phyloP scores from a whole-genome alignment of 2,329 filamentous ascomycete species.

The Uncinocarpus reesii region DNA sequence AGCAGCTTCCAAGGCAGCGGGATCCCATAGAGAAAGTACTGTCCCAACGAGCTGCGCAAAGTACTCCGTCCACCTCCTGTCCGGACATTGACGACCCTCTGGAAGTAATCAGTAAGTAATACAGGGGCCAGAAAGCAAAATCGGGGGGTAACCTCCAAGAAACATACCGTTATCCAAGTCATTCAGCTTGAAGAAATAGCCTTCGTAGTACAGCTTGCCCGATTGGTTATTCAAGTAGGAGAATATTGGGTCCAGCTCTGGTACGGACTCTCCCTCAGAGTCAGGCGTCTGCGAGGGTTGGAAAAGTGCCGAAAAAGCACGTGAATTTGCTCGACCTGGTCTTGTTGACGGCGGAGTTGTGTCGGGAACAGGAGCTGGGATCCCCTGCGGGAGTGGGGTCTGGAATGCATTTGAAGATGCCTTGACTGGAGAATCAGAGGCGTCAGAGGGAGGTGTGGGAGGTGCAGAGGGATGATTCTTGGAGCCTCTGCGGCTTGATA shows the following conservation, averaged over 20 bases:
- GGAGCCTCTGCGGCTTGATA: conserved; percentile 11
- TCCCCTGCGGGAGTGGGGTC: conserved; percentile 4
- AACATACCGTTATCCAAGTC: conserved; percentile 81
- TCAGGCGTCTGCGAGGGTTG: conserved; percentile 2
- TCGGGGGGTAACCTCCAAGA: conserved; percentile 12
- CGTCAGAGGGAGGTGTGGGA: conserved; percentile 9
- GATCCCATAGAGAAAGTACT: conserved; percentile 91
- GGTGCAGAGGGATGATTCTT: conserved; percentile 10
- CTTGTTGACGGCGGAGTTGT: background rate
- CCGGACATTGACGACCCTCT: conserved; percentile 79
- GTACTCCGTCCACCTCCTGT: conserved; percentile 89
- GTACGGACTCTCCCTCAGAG: conserved; percentile 27
- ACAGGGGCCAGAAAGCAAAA: conserved; percentile 3
- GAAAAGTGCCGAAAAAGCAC: background rate
- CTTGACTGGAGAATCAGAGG: conserved; percentile 5
- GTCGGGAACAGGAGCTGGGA: background rate
- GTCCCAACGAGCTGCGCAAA: conserved; percentile 95
- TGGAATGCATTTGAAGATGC: background rate
- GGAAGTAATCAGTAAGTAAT: conserved; percentile 26
- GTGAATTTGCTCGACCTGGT: background rate
- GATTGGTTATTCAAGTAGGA: conserved; percentile 86
- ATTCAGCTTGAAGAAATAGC: conserved; percentile 93
- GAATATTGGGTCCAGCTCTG: conserved; percentile 90
- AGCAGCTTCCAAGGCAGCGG: conserved; percentile 76
- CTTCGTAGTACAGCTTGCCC: conserved; percentile 95